Base-by-base conservation (phyloP, 2,329 filamentous ascomycete genomes). In the Colletotrichum plurivorum region DNA sequence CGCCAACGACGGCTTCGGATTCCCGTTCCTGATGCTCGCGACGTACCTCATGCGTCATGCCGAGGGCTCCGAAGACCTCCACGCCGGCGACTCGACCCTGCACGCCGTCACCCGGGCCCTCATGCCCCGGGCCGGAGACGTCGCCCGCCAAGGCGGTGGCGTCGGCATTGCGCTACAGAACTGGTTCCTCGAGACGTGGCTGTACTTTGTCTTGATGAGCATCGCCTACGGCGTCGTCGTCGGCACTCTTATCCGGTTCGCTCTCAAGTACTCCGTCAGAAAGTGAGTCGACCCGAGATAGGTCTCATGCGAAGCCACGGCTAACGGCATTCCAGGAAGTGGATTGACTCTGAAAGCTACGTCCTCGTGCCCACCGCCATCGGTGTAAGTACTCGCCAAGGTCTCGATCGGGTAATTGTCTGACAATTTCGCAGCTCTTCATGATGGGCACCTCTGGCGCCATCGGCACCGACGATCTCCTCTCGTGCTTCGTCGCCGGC, bases 1-100 rank as follows among this genome's bases (percentile, higher is more conserved):
- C 7, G 84, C 85, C 3, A 90, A 90, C 70, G 89, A 91, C 71
- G 88, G 89, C 0, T 88, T 91, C 48, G 88, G 86, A 0, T 90
- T 90, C 54, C 88, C 88, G 0, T 90, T 90, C 61, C 80, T 91
- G 5, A 84, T 90, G 79, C 80, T 90, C 2, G 87, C 88, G 0
- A 83, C 85, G 1, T 87, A 87, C 48, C 80, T 90, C 8, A 84
- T 90, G 61, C 85, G 87, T 1, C 85, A 89, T 68, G 85, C 85
- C 10, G 82, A 86, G 18, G 73, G 77, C 54, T 77, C 75, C 4
- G 74, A 73, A 15, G 72, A 51, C 9, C 27, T 61, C 9, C 18
- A 53, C 8, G 31, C 55, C 15, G 64, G 49, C 1, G 22, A 18
- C n/a, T 56, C 45, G 1, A 54, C 63, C 13, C 16, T 61, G 10